phyloP scores from a whole-genome alignment of 2,329 filamentous ascomycete genomes.

The Neonectria coccinea region DNA sequence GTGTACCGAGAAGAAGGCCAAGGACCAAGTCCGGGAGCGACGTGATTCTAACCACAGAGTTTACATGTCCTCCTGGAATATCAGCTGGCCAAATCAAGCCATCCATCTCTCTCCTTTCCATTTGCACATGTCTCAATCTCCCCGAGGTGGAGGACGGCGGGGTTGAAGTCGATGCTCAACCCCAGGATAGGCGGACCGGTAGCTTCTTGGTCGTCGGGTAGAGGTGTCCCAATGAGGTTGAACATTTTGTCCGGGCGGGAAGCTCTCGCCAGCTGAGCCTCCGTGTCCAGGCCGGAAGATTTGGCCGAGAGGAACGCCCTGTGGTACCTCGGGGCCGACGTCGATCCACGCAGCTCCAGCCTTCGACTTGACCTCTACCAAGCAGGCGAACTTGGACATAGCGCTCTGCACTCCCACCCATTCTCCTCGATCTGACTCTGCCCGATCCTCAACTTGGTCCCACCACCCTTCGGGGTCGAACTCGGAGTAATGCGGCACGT shows the following conservation, averaged over 20 bases:
- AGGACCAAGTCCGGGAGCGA: not conserved
- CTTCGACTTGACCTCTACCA: slow-evolving; percentile 20
- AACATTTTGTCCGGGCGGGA: not conserved
- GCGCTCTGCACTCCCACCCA: not conserved
- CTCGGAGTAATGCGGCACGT: not conserved
- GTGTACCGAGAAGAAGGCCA: not conserved
- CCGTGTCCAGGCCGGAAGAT: not conserved
- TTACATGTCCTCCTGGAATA: not conserved
- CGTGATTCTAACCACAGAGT: not conserved
- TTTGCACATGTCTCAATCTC: not conserved
- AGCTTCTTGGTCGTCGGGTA: not conserved
- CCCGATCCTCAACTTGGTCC: not conserved
- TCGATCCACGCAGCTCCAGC: slow-evolving; percentile 1
- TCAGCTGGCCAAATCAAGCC: not conserved
- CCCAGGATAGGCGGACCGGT: not conserved
- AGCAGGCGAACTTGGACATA: slow-evolving; percentile 17
- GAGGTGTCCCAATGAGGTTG: not conserved
- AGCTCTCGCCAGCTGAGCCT: not conserved
- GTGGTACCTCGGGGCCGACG: not conserved
- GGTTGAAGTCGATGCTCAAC: not conserved
- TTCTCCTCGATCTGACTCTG: not conserved
- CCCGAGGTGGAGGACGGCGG: not conserved
- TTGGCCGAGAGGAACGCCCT: not conserved
- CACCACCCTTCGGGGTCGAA: slow-evolving; percentile 5
- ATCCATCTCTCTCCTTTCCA: not conserved